A percentile compares a stretch with the other conserved stretches of the same genome.
These are phyloP conservation scores for Prunus padus DNA, from an alignment of 306 rosid species.

Conservation along the genomic window DNA sequence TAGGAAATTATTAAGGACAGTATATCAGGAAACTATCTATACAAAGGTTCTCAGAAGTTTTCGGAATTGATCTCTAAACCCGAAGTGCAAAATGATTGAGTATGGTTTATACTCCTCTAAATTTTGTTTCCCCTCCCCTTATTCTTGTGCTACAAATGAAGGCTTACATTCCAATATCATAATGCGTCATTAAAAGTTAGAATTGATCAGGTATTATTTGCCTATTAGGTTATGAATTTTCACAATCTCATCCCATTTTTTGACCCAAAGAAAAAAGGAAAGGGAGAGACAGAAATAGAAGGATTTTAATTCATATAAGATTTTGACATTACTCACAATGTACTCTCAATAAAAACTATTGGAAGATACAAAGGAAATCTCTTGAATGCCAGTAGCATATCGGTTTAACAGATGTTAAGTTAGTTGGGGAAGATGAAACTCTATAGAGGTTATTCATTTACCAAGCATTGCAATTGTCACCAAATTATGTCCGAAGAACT, in stretches of 20 bases:
- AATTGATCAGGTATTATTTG: not conserved
- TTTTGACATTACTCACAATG: not conserved
- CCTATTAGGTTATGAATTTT: not conserved
- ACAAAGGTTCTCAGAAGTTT: not conserved
- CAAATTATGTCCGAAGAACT: conserved; percentile 5
- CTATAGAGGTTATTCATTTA: conserved; percentile 3
- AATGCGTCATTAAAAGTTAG: not conserved
- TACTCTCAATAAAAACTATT: not conserved
- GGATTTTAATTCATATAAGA: not conserved
- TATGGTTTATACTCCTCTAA: not conserved
- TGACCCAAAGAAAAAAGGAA: not conserved
- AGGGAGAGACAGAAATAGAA: not conserved
- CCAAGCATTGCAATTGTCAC: not conserved
- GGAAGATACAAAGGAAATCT: not conserved
- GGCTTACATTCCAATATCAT: not conserved
- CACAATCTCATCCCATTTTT: not conserved
- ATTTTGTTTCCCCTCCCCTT: not conserved
- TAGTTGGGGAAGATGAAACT: not conserved
- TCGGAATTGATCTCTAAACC: not conserved
- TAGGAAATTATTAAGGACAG: not conserved
- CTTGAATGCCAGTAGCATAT: not conserved
- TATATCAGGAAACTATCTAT: not conserved
- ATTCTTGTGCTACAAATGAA: not conserved
- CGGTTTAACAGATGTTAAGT: not conserved
- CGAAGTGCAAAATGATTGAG: not conserved